phyloP scores from a whole-genome alignment of 257 asterid species.

The Rhazya stricta region DNA sequence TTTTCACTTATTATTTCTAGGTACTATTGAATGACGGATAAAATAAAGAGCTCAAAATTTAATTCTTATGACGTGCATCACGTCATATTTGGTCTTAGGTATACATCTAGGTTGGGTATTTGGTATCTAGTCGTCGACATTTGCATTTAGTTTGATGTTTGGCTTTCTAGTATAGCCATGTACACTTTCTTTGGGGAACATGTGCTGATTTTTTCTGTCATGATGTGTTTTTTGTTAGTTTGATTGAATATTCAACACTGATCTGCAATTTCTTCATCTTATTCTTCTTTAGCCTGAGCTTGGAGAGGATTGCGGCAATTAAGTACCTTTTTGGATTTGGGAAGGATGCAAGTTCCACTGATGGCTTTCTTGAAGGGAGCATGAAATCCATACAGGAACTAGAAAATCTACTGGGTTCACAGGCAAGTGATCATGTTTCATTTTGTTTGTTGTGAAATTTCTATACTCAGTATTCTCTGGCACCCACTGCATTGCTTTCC shows the following conservation, averaged over 20 bases:
- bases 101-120: too few relatives aligned
- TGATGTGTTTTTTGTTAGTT: not conserved
- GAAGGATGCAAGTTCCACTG: conserved; percentile 28
- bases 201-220: not conserved
- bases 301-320: conserved; percentile 57
- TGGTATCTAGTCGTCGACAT: too few relatives aligned
- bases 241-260: not conserved
- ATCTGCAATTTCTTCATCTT: conserved; percentile 1
- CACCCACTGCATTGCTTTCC: not conserved
- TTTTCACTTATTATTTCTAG: not conserved
- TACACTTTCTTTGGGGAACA: not conserved
- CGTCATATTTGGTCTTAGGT: too few relatives aligned
- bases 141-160: not conserved
- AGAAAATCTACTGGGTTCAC: conserved; percentile 36
- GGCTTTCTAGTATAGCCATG: not conserved
- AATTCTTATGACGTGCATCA: not conserved
- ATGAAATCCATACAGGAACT: conserved; percentile 58
- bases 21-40: not conserved
- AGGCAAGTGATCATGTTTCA: conserved; percentile 28
- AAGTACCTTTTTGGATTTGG: conserved; percentile 59
- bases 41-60: too few relatives aligned
- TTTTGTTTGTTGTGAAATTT: conserved; percentile 21
- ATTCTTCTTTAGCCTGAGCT: conserved; percentile 45
- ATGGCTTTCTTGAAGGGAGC: conserved; percentile 46
- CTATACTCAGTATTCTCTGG: not conserved